These are phyloP conservation scores for Dactylis glomerata DNA, from an alignment of 176 grass and related monocot species.

Conservation along the genomic window DNA sequence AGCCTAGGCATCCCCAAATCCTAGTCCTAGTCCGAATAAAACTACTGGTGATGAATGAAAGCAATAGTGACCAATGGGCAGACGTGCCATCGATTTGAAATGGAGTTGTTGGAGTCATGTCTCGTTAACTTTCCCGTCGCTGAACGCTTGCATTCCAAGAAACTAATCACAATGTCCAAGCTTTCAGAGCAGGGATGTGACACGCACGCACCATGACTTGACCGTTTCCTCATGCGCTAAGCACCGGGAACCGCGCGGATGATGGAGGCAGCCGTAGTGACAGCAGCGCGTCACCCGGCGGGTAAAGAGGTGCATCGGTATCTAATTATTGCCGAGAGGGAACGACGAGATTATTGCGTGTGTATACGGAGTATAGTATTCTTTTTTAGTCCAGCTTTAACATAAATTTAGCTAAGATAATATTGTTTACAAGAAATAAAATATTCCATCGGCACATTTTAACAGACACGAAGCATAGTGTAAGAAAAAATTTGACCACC, in stretches of 20 bases:
- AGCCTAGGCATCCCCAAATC: not conserved
- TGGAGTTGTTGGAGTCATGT: constrained; percentile 27
- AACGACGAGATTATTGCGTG: constrained; percentile 1
- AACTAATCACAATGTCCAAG: constrained; percentile 13
- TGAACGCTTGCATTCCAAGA: constrained; percentile 36
- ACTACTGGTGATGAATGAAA: no score
- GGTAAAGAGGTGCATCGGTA: constrained; percentile 16
- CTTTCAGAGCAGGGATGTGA: constrained; percentile 31
- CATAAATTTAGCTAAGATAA: no score
- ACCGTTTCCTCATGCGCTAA: constrained; percentile 1
- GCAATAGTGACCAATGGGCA: not conserved
- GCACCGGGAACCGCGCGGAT: constrained; percentile 29
- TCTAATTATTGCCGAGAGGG: not conserved
- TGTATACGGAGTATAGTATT: no score
- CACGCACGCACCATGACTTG: not conserved
- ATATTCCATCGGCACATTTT: no score
- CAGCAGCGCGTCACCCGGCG: constrained; percentile 6
- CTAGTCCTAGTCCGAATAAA: not conserved
- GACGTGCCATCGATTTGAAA: constrained; percentile 39
- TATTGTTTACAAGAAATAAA: no score
- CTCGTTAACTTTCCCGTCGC: constrained; percentile 8
- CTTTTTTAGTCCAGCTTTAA: no score
- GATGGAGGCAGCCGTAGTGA: constrained; percentile 29
- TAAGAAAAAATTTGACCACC: no score
- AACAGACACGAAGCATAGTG: no score